Base-by-base conservation (phyloP, 73 alveolate species). In the Effrenium voratum region DNA sequence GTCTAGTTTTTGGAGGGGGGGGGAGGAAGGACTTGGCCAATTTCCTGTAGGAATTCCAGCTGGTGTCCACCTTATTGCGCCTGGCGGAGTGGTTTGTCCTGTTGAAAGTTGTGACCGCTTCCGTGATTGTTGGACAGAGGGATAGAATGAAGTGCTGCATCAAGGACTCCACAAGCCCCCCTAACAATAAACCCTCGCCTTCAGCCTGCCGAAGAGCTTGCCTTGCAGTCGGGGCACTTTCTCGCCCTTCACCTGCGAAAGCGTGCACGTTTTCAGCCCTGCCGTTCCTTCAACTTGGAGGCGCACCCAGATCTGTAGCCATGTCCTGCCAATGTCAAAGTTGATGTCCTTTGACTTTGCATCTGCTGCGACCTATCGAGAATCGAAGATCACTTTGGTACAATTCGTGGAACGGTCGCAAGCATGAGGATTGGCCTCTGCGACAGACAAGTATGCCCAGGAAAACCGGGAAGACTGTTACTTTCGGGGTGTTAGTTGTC, bases 271-370 rank as follows among this genome's bases (percentile, higher is more conserved):
- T 57, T 57, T 57, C 72, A 22, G 16, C 28, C 3, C n/a, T 22
- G 0, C 28, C 72, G n/a, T 57, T 57, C 3, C n/a, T 22, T 57
- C 72, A 57, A 57, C n/a, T 1, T 40, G 77, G 36, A 44, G n/a
- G 36, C 93, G 16, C 36, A 52, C 95, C 95, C 95, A 87, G 24
- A 87, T 87, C 76, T 91, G 88, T 75, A 91, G 43, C 98, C 98
- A 91, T 36, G 98, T 91, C n/a, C 98, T 73, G 75, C 98, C 98
- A 16, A 91, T 91, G 98, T 91, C 88, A 49, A 91, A 91, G 79
- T 91, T 91, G 98, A 91, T 68, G 88, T 91, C 98, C 50, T 91
- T 72, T 43, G 87, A 66, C 88, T 70, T 91, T 30, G 95, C 45
- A 22, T 46, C n/a, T 26, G 95, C 84, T 0, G 95, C 84, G 19